Evolutionary conservation across 2,329 filamentous ascomycete genomes (phyloP), one percentile per base, ranked within the genome.

Genomic region (Didymella sp.): DNA sequence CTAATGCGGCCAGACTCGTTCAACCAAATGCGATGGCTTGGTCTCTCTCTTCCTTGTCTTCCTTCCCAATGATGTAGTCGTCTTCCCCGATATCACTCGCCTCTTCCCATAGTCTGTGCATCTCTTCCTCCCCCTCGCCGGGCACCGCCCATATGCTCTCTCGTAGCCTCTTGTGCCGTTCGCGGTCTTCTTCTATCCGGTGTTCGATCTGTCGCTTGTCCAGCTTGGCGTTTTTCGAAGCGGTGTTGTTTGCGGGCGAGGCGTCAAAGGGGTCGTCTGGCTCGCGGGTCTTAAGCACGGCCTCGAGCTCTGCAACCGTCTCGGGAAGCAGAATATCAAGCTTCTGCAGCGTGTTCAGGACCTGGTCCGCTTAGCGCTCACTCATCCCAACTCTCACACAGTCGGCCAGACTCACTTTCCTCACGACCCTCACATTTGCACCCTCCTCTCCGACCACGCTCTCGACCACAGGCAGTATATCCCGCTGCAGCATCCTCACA

Each of bases 111-210:
- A 96, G 78, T 77, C 87, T 90, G 61, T 88, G 85, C 78, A 92
- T 88, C 77, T 98, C 94, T 48, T 64, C 61, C n/a, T 73, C 72
- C 8, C 82, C 79, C 28, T 85, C 84, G 8, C 84, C 82, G 27
- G 86, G 86, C 2, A 96, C 87, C 0, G 92, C 91, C 95, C 96
- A 99, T 61, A 96, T 96, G 68, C 88, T 92, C 78, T 99, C 95
- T 21, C 95, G 82, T 69, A 94, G 81, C 40, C 94, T 82, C 81
- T 99, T 99, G 76, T 99, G 96, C 40, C 95, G 82, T 76, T 99
- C 95, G 3, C 95, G 83, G 76, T 99, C 95, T 77, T 99, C 96
- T 68, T 99, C 96, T 61, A 99, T 96, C 37, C 95, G 84, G 79
- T 98, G 93, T 78, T 98, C 93, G 50, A 97, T 90, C 78, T 96